A percentile compares a stretch with the other conserved stretches of the same genome.
phyloP scores from a whole-genome alignment of 2,329 filamentous ascomycete species.

The Dactylellina haptotyla region DNA sequence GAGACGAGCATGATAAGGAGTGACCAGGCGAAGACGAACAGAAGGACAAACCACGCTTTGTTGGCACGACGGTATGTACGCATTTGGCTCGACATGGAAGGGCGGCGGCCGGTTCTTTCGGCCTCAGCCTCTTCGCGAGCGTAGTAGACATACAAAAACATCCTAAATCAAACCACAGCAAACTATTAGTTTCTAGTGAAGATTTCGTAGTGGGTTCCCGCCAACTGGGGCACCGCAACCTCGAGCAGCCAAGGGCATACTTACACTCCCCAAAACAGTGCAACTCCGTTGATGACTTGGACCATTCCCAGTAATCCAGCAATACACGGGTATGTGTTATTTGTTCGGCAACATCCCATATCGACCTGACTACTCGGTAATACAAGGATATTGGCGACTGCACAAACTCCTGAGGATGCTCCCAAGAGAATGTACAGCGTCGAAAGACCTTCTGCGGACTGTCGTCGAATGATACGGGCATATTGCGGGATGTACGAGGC shows the following conservation, averaged over 20 bases:
- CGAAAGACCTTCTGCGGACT: conserved; percentile 44
- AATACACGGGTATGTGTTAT: conserved; percentile 54
- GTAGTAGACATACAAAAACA: conserved; percentile 58
- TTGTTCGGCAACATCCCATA: conserved; percentile 55
- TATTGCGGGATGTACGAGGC: conserved; percentile 49
- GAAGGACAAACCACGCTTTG: conserved; percentile 56
- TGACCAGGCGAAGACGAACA: conserved; percentile 54
- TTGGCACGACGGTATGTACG: conserved; percentile 58
- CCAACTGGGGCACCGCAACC: too few relatives aligned
- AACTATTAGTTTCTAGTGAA: neutral
- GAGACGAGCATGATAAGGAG: conserved; percentile 52
- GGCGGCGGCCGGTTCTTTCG: conserved; percentile 56
- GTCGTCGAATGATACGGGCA: conserved; percentile 38
- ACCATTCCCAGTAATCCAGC: conserved; percentile 55
- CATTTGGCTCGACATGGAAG: conserved; percentile 57
- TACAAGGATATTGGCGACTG: conserved; percentile 53
- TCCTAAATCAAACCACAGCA: neutral
- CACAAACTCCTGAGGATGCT: conserved; percentile 39
- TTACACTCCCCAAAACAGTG: conserved; percentile 55
- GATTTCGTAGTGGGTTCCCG: neutral
- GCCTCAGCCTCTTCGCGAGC: conserved; percentile 58
- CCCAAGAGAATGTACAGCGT: conserved; percentile 45
- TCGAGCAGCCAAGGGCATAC: conserved; percentile 1
- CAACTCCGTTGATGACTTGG: conserved; percentile 56
- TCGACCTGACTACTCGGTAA: conserved; percentile 56